A percentile compares a stretch with the other conserved stretches of the same genome.
Evolutionary conservation across 139 green algal genomes (phyloP).

Genomic region (Asterochloris erici): DNA sequence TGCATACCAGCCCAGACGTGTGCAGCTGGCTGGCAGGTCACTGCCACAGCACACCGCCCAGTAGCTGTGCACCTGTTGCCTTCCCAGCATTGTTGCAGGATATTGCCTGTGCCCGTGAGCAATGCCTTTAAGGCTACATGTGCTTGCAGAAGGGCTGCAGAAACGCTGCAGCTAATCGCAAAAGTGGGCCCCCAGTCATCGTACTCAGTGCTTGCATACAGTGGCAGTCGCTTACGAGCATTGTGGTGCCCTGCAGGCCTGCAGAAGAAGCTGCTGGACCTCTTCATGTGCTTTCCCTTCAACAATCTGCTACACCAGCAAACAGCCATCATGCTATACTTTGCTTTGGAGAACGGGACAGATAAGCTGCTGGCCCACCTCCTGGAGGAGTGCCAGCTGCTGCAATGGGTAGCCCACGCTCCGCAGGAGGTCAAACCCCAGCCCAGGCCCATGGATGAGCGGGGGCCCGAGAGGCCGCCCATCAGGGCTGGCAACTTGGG

Average conservation of each 20-base stretch:
- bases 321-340: conserved; percentile 50
- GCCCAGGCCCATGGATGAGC: neutral
- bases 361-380: conserved; percentile 55
- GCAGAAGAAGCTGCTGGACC: conserved; percentile 41
- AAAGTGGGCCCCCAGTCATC: too few relatives aligned
- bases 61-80: too few relatives aligned
- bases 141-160: too few relatives aligned
- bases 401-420: conserved; percentile 64
- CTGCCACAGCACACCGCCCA: too few relatives aligned
- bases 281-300: conserved; percentile 84
- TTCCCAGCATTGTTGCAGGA: too few relatives aligned
- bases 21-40: too few relatives aligned
- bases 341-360: conserved; percentile 23
- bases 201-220: neutral
- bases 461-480: conserved; percentile 16
- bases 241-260: too few relatives aligned
- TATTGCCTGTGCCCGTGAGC: too few relatives aligned
- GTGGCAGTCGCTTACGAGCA: neutral
- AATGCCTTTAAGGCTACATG: too few relatives aligned
- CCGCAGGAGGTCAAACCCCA: conserved; percentile 27
- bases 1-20: too few relatives aligned
- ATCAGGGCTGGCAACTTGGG: conserved; percentile 79
- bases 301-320: conserved; percentile 89
- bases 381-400: conserved; percentile 51
- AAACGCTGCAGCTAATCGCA: too few relatives aligned